Evolutionary conservation across 2,329 filamentous ascomycete genomes (phyloP).

Genomic region (Fusarium veterinarium): DNA sequence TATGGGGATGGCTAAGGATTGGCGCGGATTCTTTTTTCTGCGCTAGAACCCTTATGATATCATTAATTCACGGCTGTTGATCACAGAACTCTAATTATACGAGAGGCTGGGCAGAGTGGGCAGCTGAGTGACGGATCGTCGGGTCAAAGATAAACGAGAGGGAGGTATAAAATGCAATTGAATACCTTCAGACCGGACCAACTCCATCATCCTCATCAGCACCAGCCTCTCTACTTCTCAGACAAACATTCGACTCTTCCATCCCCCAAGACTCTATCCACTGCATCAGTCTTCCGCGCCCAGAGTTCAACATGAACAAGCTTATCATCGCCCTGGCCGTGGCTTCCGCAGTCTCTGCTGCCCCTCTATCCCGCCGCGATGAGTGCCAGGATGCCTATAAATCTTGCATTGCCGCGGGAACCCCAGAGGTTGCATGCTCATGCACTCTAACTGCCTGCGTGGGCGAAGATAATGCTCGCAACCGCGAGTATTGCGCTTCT

Average conservation of each 20-base stretch:
- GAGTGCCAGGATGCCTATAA: not conserved
- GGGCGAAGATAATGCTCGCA: not conserved
- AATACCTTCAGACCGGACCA: not conserved
- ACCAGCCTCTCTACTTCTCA: not conserved
- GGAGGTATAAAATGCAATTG: not conserved
- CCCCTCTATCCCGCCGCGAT: not conserved
- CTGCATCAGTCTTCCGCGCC: accelerated
- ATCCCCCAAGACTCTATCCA: accelerated
- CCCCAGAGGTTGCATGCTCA: not conserved
- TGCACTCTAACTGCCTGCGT: not conserved
- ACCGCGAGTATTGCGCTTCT: constrained; percentile 4
- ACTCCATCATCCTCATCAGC: not conserved
- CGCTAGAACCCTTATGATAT: not conserved
- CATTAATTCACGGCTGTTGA: not conserved
- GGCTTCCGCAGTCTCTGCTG: not conserved
- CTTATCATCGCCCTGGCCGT: not conserved
- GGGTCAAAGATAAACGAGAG: not conserved
- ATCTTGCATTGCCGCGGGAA: not conserved
- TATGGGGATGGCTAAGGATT: not conserved
- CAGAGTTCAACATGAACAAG: not conserved
- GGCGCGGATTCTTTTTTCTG: not conserved
- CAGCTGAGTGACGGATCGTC: not conserved
- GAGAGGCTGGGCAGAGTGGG: not conserved
- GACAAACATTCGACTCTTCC: not conserved
- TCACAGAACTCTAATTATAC: not conserved